Evolutionary conservation across 352 stramenopile genomes (phyloP).

Genomic region (Globisporangium nodosum): DNA sequence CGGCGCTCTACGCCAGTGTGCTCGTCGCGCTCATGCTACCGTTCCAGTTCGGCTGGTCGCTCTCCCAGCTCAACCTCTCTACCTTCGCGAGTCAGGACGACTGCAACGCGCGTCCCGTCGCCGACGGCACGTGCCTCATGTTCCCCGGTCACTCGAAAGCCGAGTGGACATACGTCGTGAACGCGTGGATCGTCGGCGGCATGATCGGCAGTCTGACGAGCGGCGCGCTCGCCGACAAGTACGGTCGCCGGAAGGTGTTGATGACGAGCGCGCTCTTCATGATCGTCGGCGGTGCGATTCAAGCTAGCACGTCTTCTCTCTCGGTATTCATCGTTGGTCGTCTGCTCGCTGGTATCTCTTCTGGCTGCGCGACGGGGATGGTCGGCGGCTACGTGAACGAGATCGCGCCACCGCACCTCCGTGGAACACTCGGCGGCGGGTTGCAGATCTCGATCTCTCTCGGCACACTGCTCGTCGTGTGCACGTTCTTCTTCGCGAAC

Average conservation of each 20-base stretch:
- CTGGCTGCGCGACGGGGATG: slow-evolving; percentile 25
- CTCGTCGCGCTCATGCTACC: slow-evolving; percentile 39
- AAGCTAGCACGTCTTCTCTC: slow-evolving; percentile 20
- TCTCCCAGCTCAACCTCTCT: slow-evolving; percentile 51
- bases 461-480: slow-evolving; percentile 34
- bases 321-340: slow-evolving; percentile 28
- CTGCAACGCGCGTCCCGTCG: slow-evolving; percentile 22
- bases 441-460: slow-evolving; percentile 43
- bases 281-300: slow-evolving; percentile 23
- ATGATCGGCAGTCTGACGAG: slow-evolving; percentile 29
- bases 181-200: slow-evolving; percentile 35
- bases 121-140: slow-evolving; percentile 25
- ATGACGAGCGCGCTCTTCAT: slow-evolving; percentile 31
- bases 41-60: slow-evolving; percentile 46
- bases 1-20: not conserved
- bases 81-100: slow-evolving; percentile 27
- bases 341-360: slow-evolving; percentile 30
- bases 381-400: slow-evolving; percentile 41
- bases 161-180: slow-evolving; percentile 35
- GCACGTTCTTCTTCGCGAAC: slow-evolving; percentile 54
- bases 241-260: slow-evolving; percentile 25
- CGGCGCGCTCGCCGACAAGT: slow-evolving; percentile 21
- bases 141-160: slow-evolving; percentile 27
- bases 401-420: slow-evolving; percentile 32
- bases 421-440: slow-evolving; percentile 21